These are phyloP conservation scores for Colletotrichum sidae DNA, from an alignment of 2,329 filamentous ascomycete genomes.

Conservation along the genomic window DNA sequence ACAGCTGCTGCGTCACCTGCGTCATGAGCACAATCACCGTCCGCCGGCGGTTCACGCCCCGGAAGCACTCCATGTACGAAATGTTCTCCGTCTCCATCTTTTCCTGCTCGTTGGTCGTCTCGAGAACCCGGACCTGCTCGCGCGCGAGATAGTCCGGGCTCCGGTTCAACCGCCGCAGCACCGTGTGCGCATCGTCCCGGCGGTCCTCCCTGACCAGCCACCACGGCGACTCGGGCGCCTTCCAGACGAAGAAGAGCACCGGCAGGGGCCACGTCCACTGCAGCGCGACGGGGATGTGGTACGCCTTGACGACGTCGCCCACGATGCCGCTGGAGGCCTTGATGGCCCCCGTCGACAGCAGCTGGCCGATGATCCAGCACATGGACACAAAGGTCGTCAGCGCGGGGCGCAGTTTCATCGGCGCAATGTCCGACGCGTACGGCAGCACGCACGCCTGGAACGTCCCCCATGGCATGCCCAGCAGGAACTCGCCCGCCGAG, in stretches of 20 bases:
- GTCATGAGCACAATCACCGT: slow-evolving; percentile 58
- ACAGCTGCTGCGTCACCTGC: slow-evolving; percentile 65
- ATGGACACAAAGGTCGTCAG: slow-evolving; percentile 53
- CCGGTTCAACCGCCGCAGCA: slow-evolving; percentile 44
- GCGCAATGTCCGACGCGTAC: slow-evolving; percentile 51
- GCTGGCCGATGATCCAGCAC: slow-evolving; percentile 54
- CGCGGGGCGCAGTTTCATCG: slow-evolving; percentile 49
- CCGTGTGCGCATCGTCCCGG: slow-evolving; percentile 44
- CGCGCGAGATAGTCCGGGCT: slow-evolving; percentile 45
- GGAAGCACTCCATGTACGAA: slow-evolving; percentile 50
- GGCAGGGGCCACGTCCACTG: slow-evolving; percentile 53
- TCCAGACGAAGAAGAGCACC: slow-evolving; percentile 45
- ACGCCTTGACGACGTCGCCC: slow-evolving; percentile 44
- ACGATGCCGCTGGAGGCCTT: slow-evolving; percentile 43
- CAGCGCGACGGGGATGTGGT: slow-evolving; percentile 51
- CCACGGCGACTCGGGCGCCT: slow-evolving; percentile 54
- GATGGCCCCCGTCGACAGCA: slow-evolving; percentile 48
- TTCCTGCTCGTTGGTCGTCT: slow-evolving; percentile 51
- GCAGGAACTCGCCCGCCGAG: slow-evolving; percentile 48
- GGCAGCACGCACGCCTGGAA: slow-evolving; percentile 50
- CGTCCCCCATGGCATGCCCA: slow-evolving; percentile 49
- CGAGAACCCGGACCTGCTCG: slow-evolving; percentile 50
- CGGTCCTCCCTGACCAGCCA: slow-evolving; percentile 49
- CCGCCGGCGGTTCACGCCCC: slow-evolving; percentile 46
- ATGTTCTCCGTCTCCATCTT: slow-evolving; percentile 38